A percentile compares a stretch with the other conserved stretches of the same genome.
Conservation (phyloP, 345 rosid species). For the Eutrema heterophyllum region DNA sequence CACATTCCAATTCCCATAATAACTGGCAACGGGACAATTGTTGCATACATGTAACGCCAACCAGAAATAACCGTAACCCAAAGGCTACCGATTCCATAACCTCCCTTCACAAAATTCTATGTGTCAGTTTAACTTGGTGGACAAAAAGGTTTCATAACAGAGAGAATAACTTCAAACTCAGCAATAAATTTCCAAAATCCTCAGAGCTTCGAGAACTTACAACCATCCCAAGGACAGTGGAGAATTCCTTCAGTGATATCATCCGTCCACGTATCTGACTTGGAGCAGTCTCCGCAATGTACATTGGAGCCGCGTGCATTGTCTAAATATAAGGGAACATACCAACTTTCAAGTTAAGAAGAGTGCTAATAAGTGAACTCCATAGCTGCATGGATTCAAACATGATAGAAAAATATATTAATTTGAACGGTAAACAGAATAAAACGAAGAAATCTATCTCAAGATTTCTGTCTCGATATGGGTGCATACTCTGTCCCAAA, state of each 20-base stretch:
- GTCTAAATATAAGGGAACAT: slow-evolving; percentile 44
- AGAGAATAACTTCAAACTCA: not conserved
- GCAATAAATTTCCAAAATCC: not conserved
- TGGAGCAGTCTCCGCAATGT: slow-evolving; percentile 98
- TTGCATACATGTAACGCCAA: slow-evolving; percentile 97
- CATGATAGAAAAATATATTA: not conserved
- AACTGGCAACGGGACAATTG: slow-evolving; percentile 66
- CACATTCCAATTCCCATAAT: slow-evolving; percentile 94
- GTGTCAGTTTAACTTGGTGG: slow-evolving; percentile 5
- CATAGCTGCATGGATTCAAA: not conserved
- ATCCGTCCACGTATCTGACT: slow-evolving; percentile 83
- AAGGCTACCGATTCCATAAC: slow-evolving; percentile 91
- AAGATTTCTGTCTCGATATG: not conserved
- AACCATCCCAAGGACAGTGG: slow-evolving; percentile 97
- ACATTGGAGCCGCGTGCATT: slow-evolving; percentile 99
- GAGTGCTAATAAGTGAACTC: not conserved
- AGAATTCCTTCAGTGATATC: slow-evolving; percentile 92
- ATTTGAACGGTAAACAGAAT: not conserved
- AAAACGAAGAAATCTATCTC: not conserved
- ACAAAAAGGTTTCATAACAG: not conserved
- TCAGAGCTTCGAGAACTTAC: slow-evolving; percentile 55
- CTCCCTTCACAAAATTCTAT: slow-evolving; percentile 51
- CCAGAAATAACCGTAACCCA: slow-evolving; percentile 68
- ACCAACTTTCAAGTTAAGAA: slow-evolving; percentile 8
- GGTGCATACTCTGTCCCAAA: not conserved